Conservation (phyloP, 208 protist species). For the Eutreptiella sp. region DNA sequence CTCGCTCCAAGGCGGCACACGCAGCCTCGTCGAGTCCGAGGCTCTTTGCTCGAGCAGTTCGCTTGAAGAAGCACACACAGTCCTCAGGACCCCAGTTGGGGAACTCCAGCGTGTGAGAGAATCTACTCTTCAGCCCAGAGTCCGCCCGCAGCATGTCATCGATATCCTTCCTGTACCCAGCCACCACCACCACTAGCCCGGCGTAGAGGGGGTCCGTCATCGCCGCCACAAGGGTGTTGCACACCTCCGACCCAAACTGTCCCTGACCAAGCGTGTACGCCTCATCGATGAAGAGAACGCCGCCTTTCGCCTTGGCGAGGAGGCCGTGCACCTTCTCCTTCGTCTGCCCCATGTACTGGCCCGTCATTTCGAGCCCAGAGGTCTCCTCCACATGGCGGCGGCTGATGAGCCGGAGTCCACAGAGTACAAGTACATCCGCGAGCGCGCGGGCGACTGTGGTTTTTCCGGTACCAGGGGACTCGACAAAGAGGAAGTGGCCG, state of each 20-base stretch:
- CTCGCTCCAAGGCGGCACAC: too few relatives aligned
- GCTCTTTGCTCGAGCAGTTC: too few relatives aligned
- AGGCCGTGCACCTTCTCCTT: constrained; percentile 1
- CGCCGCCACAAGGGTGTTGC: constrained; percentile 7
- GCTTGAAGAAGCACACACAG: too few relatives aligned
- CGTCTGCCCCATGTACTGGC: constrained; percentile 12
- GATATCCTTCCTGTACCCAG: constrained; percentile 30
- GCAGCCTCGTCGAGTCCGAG: too few relatives aligned
- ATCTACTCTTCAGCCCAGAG: constrained; percentile 23
- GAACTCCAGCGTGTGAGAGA: constrained; percentile 7
- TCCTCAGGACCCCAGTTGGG: not conserved
- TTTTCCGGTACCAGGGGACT: constrained; percentile 14
- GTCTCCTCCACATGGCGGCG: constrained; percentile 7
- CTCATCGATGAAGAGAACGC: constrained; percentile 37
- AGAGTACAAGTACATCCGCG: constrained; percentile 5
- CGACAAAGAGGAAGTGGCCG: constrained; percentile 14
- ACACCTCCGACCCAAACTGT: constrained; percentile 20
- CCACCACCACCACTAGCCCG: constrained; percentile 16
- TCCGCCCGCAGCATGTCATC: constrained; percentile 21
- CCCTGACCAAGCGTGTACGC: constrained; percentile 20
- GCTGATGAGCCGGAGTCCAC: constrained; percentile 11
- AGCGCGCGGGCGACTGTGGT: constrained; percentile 14
- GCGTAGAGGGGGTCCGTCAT: constrained; percentile 14
- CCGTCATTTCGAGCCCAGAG: constrained; percentile 6
- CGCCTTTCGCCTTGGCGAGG: not conserved